phyloP scores from a whole-genome alignment of 1,139 yeast species.

The Pichia sp. region DNA sequence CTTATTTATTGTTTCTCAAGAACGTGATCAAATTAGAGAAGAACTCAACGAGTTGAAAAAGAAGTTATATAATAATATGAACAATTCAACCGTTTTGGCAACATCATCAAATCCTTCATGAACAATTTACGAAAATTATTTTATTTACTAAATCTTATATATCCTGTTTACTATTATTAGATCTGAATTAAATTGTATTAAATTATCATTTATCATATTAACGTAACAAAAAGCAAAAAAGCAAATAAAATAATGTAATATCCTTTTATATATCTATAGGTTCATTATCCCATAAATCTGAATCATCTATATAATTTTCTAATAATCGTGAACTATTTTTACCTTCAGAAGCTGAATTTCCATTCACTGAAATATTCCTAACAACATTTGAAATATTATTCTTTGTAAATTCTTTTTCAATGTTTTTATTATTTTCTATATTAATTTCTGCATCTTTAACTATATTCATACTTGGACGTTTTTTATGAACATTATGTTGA shows the following conservation, averaged over 20 bases:
- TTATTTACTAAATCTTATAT: not conserved
- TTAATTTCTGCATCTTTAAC: not conserved
- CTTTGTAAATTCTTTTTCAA: slow-evolving; percentile 2
- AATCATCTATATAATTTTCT: slow-evolving; percentile 4
- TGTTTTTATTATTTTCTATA: not conserved
- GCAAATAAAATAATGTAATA: not conserved
- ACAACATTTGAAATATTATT: slow-evolving; percentile 4
- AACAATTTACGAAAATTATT: not conserved
- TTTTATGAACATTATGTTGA: slow-evolving; percentile 19
- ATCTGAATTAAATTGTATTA: not conserved
- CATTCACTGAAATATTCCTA: slow-evolving; percentile 2
- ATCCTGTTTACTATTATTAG: not conserved
- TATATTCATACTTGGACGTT: slow-evolving; percentile 8
- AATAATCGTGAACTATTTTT: not conserved
- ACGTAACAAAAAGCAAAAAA: not conserved
- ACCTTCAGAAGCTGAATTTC: not conserved
- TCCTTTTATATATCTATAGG: slow-evolving; percentile 9
- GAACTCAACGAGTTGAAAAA: slow-evolving; percentile 56
- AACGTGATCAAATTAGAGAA: slow-evolving; percentile 72
- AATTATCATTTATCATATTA: not conserved
- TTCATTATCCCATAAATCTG: slow-evolving; percentile 16
- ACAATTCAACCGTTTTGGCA: not conserved
- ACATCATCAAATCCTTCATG: not conserved
- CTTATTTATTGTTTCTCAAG: slow-evolving; percentile 71
- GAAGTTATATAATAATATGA: slow-evolving; percentile 26